Conservation (phyloP, 1,284 basidiomycete species). For the Spongiforma sp. region DNA sequence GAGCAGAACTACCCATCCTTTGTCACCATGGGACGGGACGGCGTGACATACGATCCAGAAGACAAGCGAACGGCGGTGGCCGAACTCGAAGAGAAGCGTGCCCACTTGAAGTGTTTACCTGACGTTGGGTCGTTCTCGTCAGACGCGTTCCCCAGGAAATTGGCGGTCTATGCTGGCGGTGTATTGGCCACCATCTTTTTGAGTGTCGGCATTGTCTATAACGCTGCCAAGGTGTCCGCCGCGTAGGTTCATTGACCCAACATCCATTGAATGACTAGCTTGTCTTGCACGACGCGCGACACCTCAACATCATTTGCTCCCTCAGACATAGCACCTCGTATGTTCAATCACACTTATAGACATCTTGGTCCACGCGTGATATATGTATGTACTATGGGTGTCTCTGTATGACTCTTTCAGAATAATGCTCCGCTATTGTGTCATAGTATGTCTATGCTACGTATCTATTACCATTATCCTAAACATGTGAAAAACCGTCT, state of each 20-base stretch:
- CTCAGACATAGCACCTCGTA: neutral
- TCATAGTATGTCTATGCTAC: too few species aligned
- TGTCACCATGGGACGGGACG: conserved; percentile 53
- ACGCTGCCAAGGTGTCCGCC: conserved; percentile 39
- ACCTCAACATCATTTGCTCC: too few species aligned
- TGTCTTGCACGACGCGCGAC: too few species aligned
- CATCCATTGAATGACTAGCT: neutral
- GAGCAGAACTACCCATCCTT: conserved; percentile 92
- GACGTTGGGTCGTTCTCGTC: conserved; percentile 16
- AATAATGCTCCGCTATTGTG: too few species aligned
- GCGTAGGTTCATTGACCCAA: conserved; percentile 3
- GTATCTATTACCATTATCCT: too few species aligned
- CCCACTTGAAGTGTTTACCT: conserved; percentile 23
- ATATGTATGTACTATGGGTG: too few species aligned
- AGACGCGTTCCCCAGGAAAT: conserved; percentile 38
- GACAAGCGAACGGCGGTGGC: conserved; percentile 36
- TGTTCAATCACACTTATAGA: neutral
- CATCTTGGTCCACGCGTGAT: neutral
- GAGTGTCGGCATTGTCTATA: conserved; percentile 39
- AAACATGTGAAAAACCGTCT: too few species aligned
- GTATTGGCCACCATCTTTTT: conserved; percentile 46
- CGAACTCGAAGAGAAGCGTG: conserved; percentile 45
- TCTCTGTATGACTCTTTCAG: too few species aligned
- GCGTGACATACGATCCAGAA: conserved; percentile 29
- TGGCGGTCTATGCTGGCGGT: conserved; percentile 46